phyloP scores from a whole-genome alignment of 2,329 filamentous ascomycete genomes.

The Arthrocladium fulminans region DNA sequence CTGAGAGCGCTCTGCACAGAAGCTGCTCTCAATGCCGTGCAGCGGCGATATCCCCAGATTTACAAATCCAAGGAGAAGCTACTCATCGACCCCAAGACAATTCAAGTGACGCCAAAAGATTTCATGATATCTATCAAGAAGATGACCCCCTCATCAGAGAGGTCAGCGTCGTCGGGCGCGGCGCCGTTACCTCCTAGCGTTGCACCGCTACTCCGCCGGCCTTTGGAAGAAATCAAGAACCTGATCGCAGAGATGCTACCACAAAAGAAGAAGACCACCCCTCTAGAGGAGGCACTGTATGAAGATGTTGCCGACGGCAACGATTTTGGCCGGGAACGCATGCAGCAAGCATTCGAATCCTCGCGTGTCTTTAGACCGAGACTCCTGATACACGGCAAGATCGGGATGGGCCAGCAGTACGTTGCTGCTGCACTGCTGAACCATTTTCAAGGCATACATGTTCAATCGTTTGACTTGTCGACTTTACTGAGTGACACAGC shows the following conservation, averaged over 20 bases:
- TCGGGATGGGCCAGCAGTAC: constrained; percentile 92
- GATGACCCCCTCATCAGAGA: constrained; percentile 87
- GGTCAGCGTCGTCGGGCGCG: constrained; percentile 76
- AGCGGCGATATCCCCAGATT: constrained; percentile 91
- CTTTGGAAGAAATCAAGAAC: constrained; percentile 60
- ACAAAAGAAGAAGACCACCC: constrained; percentile 74
- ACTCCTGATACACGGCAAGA: constrained; percentile 68
- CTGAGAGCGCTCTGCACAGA: constrained; percentile 90
- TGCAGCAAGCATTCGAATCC: constrained; percentile 71
- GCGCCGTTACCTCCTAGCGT: constrained; percentile 69
- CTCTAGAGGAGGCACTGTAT: constrained; percentile 86
- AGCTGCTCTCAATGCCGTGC: constrained; percentile 88
- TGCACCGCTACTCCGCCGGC: constrained; percentile 68
- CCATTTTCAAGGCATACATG: constrained; percentile 85
- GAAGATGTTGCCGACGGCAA: constrained; percentile 74
- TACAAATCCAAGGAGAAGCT: constrained; percentile 86
- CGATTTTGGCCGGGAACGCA: constrained; percentile 75
- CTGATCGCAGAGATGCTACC: constrained; percentile 70
- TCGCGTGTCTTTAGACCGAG: constrained; percentile 82
- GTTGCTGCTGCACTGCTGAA: constrained; percentile 76
- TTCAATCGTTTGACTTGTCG: constrained; percentile 87
- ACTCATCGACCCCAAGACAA: constrained; percentile 73
- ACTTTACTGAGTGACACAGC: constrained; percentile 76
- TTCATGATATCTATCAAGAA: constrained; percentile 97
- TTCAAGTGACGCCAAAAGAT: constrained; percentile 81